A percentile compares a stretch with the other conserved stretches of the same genome.
Conservation (phyloP, 2,329 filamentous ascomycete genomes). For the Emericellopsis cladophorae region DNA sequence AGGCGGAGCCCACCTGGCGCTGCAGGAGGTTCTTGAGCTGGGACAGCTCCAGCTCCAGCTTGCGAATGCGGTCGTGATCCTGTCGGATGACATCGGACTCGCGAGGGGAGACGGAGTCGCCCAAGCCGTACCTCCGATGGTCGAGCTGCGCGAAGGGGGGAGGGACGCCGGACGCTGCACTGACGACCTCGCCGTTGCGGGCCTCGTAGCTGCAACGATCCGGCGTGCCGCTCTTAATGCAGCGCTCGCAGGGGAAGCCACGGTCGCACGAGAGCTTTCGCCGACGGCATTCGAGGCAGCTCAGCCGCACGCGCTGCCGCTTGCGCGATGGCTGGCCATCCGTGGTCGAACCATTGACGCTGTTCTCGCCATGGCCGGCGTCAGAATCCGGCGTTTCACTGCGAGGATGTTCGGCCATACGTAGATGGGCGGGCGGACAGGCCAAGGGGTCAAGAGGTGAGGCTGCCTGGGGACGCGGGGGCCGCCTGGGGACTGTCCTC, state of each 20-base stretch:
- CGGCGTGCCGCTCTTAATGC: constrained; percentile 48
- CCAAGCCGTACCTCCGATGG: constrained; percentile 21
- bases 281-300: constrained; percentile 47
- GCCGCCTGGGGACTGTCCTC: background rate
- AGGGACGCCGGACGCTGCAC: constrained; percentile 30
- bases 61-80: constrained; percentile 45
- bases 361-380: constrained; percentile 11
- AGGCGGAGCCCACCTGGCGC: constrained; percentile 15
- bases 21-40: constrained; percentile 40
- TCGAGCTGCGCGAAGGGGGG: constrained; percentile 28
- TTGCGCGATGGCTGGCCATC: constrained; percentile 32
- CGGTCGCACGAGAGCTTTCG: constrained; percentile 50
- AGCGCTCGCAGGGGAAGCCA: constrained; percentile 48
- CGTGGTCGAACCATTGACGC: constrained; percentile 14
- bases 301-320: constrained; percentile 45
- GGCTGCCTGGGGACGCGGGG: background rate
- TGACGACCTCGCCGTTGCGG: constrained; percentile 36
- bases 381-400: constrained; percentile 26
- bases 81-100: constrained; percentile 24
- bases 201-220: constrained; percentile 48
- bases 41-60: constrained; percentile 44
- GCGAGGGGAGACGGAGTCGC: constrained; percentile 17
- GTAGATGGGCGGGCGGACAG: background rate
- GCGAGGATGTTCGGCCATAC: constrained; percentile 9
- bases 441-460: background rate